These are phyloP conservation scores for Bipolaris bicolor DNA, from an alignment of 2,329 filamentous ascomycete species.

Conservation along the genomic window DNA sequence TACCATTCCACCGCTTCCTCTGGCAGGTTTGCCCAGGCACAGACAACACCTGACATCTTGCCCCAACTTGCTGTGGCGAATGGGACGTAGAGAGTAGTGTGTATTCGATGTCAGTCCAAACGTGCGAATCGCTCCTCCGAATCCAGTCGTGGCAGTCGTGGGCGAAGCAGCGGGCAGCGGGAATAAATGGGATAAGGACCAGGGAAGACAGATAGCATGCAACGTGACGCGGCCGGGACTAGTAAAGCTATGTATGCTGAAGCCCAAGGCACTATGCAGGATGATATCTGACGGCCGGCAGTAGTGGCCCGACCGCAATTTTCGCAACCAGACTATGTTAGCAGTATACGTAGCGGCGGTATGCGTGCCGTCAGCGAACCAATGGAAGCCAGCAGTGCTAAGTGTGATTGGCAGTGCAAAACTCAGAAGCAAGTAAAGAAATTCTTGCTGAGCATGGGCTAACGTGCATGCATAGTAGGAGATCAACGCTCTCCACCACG, in stretches of 20 bases:
- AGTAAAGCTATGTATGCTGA: slow-evolving; percentile 3
- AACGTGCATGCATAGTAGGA: slow-evolving; percentile 10
- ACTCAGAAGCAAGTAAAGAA: slow-evolving; percentile 3
- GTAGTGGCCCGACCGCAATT: slow-evolving; percentile 14
- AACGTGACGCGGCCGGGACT: slow-evolving; percentile 7
- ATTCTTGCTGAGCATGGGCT: slow-evolving; percentile 9
- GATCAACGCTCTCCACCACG: slow-evolving; percentile 11
- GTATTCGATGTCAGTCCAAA: not conserved
- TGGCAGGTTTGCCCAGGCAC: slow-evolving; percentile 27
- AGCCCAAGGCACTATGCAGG: slow-evolving; percentile 7
- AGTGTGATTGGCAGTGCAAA: slow-evolving; percentile 4
- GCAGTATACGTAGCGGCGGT: slow-evolving; percentile 12
- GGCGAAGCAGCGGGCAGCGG: slow-evolving; percentile 4
- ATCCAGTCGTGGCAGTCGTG: not conserved
- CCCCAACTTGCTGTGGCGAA: not conserved
- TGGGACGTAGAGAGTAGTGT: not conserved
- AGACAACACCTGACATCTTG: slow-evolving; percentile 24
- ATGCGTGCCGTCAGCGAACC: slow-evolving; percentile 8
- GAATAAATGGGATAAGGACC: not conserved
- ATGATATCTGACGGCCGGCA: slow-evolving; percentile 5
- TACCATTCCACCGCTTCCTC: slow-evolving; percentile 21
- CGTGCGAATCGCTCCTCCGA: not conserved
- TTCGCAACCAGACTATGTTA: slow-evolving; percentile 8
- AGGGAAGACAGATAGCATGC: slow-evolving; percentile 2
- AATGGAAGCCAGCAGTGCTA: slow-evolving; percentile 1